Percentiles rank a stretch among this genome's conserved stretches.
Evolutionary conservation across 345 rosid species (phyloP).

Genomic region (Raphanus sativus): DNA sequence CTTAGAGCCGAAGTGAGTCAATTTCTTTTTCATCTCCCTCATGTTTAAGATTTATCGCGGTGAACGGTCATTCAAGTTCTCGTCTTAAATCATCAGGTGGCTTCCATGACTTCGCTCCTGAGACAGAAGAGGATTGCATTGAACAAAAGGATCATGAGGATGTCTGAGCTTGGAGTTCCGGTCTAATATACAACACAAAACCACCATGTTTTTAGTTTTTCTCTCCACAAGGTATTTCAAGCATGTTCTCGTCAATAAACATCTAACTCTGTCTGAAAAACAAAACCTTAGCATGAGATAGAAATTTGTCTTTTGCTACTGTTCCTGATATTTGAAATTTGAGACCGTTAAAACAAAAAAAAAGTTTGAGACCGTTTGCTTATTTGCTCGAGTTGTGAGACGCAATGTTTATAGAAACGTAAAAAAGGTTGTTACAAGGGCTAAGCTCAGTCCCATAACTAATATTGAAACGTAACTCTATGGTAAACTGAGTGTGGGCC

Average conservation of each 20-base stretch:
- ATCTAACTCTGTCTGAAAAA: conserved; percentile 21
- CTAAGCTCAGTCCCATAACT: not conserved
- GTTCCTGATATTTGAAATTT: not conserved
- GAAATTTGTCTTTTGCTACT: not conserved
- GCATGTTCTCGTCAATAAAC: conserved; percentile 13
- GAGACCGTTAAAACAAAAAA: not conserved
- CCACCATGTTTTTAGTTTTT: conserved; percentile 11
- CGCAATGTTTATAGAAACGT: conserved; percentile 1
- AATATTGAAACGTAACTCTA: conserved; percentile 33
- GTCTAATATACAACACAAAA: conserved; percentile 41
- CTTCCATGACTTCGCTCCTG: conserved; percentile 69
- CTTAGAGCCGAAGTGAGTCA: conserved; percentile 84
- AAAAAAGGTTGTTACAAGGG: not conserved
- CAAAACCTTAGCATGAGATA: conserved; percentile 24
- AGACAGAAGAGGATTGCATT: conserved; percentile 55
- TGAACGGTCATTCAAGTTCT: not conserved
- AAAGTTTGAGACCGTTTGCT: not conserved
- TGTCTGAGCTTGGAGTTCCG: conserved; percentile 78
- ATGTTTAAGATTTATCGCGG: not conserved
- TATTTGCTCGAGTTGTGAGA: not conserved
- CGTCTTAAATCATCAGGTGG: conserved; percentile 53
- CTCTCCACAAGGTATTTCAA: conserved; percentile 8
- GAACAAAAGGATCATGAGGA: conserved; percentile 70
- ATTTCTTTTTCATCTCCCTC: not conserved
- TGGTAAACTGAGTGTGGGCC: conserved; percentile 50